Percentiles rank a stretch among this genome's conserved stretches.
phyloP scores from a whole-genome alignment of 2,329 filamentous ascomycete species.

The Claviceps sp. region DNA sequence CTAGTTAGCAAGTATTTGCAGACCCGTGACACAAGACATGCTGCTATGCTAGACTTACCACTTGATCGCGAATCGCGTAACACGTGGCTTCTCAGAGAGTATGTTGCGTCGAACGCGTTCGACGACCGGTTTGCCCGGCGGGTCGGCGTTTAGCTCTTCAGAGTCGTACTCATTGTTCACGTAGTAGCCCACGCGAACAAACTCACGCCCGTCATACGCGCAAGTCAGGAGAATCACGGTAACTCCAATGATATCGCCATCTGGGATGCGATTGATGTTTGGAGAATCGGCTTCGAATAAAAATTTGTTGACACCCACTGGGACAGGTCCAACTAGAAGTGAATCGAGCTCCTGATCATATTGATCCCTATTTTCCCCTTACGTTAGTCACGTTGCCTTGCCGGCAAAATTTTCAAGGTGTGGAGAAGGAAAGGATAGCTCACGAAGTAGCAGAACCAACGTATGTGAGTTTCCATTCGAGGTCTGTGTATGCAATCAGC shows the following conservation, averaged over 20 bases:
- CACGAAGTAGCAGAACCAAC: conserved; percentile 96
- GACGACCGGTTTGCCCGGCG: conserved; percentile 80
- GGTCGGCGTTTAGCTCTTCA: conserved; percentile 77
- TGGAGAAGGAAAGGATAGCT: conserved; percentile 25
- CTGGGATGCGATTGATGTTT: conserved; percentile 78
- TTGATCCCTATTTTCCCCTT: conserved; percentile 51
- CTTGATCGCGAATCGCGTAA: conserved; percentile 96
- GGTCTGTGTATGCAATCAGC: conserved; percentile 42
- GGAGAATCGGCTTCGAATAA: conserved; percentile 92
- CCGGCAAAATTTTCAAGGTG: neutral
- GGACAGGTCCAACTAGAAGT: conserved; percentile 92
- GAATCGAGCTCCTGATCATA: conserved; percentile 98
- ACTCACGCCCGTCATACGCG: conserved; percentile 91
- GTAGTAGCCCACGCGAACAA: conserved; percentile 96
- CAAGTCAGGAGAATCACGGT: conserved; percentile 95
- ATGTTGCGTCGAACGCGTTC: conserved; percentile 89
- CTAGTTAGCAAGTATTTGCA: neutral
- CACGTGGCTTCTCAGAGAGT: conserved; percentile 90
- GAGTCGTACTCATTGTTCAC: conserved; percentile 99
- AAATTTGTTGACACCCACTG: conserved; percentile 96
- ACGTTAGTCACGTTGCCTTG: conserved; percentile 2
- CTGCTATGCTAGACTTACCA: conserved; percentile 49
- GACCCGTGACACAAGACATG: neutral
- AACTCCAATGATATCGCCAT: conserved; percentile 89
- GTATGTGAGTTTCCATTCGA: conserved; percentile 99